Conservation (phyloP, 129 eudicot species). For the Arctium lappa region DNA sequence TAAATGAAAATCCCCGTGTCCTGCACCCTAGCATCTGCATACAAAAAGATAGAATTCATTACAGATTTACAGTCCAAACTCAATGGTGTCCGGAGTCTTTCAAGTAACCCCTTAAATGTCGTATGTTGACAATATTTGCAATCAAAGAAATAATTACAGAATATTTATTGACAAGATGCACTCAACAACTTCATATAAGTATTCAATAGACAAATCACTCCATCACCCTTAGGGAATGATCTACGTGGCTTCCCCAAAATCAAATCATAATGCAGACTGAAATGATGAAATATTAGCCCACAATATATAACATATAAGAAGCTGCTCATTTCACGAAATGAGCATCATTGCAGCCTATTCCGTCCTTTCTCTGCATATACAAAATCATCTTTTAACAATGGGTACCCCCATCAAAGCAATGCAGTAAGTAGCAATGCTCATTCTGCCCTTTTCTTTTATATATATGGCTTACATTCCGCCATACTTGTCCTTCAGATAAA, state of each 20-base stretch:
- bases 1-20: conserved; percentile 85
- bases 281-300: neutral
- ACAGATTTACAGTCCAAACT: neutral
- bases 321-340: neutral
- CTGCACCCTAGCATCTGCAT: conserved; percentile 84
- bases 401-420: neutral
- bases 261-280: neutral
- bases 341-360: no score
- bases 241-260: neutral
- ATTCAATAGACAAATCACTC: neutral
- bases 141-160: neutral
- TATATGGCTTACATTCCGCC: neutral
- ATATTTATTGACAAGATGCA: neutral
- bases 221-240: neutral
- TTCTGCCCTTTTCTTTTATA: neutral
- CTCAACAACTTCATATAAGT: neutral
- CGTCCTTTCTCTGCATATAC: neutral
- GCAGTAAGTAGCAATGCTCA: neutral
- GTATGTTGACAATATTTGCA: neutral
- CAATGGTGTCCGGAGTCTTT: neutral
- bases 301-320: neutral
- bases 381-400: neutral
- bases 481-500: neutral
- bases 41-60: neutral
- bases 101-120: neutral